phyloP scores from a whole-genome alignment of 2,329 filamentous ascomycete species.

The Colletotrichum incanum region DNA sequence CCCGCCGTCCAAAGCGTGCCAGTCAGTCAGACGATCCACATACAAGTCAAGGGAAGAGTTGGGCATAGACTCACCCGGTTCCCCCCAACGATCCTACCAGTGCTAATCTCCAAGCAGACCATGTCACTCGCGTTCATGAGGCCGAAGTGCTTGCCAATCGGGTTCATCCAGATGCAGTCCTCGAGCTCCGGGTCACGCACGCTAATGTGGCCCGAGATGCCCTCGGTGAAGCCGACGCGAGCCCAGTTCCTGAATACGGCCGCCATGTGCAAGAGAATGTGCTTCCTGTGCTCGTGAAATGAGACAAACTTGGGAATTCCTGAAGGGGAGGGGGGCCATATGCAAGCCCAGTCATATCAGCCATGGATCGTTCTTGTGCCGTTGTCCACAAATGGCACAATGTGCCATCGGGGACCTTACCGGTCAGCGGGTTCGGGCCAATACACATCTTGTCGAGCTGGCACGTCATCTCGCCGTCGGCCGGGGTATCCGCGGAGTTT shows the following conservation, averaged over 20 bases:
- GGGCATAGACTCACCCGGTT: slow-evolving; percentile 61
- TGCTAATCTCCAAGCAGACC: slow-evolving; percentile 72
- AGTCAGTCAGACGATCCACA: too few relatives aligned
- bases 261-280: slow-evolving; percentile 78
- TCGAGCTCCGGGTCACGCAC: slow-evolving; percentile 76
- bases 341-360: background rate
- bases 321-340: too few relatives aligned
- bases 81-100: slow-evolving; percentile 75
- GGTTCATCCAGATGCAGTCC: slow-evolving; percentile 79
- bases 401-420: background rate
- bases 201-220: slow-evolving; percentile 70
- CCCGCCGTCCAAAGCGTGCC: too few relatives aligned
- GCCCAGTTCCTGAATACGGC: slow-evolving; percentile 64
- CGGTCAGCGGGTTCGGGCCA: slow-evolving; percentile 7
- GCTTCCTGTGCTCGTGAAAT: slow-evolving; percentile 67
- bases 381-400: background rate
- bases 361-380: too few relatives aligned
- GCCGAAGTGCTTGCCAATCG: slow-evolving; percentile 77
- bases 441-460: slow-evolving; percentile 22
- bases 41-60: too few relatives aligned
- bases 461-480: slow-evolving; percentile 8
- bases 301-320: slow-evolving; percentile 61
- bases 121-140: slow-evolving; percentile 78
- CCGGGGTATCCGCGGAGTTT: background rate
- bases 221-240: slow-evolving; percentile 50